A percentile compares a stretch with the other conserved stretches of the same genome.
These are phyloP conservation scores for Plasmodium reichenowi DNA, from an alignment of 169 alveolate species.

Conservation along the genomic window DNA sequence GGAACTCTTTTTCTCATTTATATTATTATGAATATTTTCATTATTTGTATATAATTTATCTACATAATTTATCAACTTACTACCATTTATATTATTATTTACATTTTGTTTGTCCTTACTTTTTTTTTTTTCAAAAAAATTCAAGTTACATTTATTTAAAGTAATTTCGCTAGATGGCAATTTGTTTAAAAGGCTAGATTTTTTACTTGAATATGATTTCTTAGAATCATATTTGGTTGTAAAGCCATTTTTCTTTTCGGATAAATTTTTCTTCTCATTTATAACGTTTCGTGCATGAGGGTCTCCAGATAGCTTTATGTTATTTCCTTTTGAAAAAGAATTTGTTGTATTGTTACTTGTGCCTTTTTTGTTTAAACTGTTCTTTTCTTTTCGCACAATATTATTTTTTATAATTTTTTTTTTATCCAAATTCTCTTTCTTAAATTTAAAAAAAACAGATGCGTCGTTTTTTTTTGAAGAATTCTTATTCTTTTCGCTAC, in stretches of 20 bases:
- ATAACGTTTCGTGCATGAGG: not conserved
- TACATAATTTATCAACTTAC: conserved; percentile 27
- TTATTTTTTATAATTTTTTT: conserved; percentile 32
- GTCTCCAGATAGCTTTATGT: not conserved
- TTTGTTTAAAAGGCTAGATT: conserved; percentile 15
- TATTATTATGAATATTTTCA: conserved; percentile 3
- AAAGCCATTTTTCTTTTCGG: conserved; percentile 5
- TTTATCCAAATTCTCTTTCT: conserved; percentile 32
- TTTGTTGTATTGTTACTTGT: not conserved
- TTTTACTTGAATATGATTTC: not conserved
- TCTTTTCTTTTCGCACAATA: conserved; percentile 3
- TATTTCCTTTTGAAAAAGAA: conserved; percentile 37
- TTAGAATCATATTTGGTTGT: not conserved
- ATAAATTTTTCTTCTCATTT: conserved; percentile 9
- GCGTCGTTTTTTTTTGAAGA: conserved; percentile 8
- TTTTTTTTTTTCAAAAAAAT: conserved; percentile 20
- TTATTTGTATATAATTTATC: not conserved
- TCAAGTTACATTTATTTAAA: conserved; percentile 16
- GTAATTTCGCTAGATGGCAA: conserved; percentile 17
- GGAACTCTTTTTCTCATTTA: not conserved
- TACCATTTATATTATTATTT: not conserved
- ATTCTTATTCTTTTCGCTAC: conserved; percentile 15
- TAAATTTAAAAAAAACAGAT: conserved; percentile 10
- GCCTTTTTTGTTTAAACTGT: conserved; percentile 5
- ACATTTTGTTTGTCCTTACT: not conserved